A percentile compares a stretch with the other conserved stretches of the same genome.
Conservation (phyloP, 129 eudicot species). For the Kitagawia praeruptora region DNA sequence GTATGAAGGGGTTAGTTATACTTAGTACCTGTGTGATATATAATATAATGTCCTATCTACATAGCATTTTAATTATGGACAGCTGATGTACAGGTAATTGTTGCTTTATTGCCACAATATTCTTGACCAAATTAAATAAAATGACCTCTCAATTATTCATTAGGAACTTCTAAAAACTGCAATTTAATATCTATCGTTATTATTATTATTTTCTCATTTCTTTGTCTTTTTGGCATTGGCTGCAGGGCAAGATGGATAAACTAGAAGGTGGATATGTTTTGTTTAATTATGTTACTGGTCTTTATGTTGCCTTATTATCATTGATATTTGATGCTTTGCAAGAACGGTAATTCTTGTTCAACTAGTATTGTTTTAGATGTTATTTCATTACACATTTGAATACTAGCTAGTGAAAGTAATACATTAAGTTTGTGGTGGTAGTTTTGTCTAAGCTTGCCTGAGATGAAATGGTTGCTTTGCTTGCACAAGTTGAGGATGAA, state of each 20-base stretch:
- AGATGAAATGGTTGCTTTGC: no score
- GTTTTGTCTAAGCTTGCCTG: no score
- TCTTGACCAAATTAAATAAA: background rate
- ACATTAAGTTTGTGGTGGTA: background rate
- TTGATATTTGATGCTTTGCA: constrained; percentile 92
- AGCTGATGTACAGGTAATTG: background rate
- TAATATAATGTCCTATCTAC: background rate
- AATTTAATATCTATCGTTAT: background rate
- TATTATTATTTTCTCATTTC: background rate
- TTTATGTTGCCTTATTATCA: constrained; percentile 98
- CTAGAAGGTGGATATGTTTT: constrained; percentile 97
- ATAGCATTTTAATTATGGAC: background rate
- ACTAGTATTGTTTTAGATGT: background rate
- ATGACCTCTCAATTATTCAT: background rate
- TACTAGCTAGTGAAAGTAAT: background rate
- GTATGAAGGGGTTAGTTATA: constrained; percentile 85
- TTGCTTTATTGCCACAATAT: background rate
- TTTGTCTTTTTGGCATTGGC: background rate
- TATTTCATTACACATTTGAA: background rate
- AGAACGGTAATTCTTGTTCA: constrained; percentile 39
- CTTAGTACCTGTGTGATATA: background rate
- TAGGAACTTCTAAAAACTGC: constrained; percentile 4
- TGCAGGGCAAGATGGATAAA: constrained; percentile 95
- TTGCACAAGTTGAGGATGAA: no score
- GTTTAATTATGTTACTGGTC: constrained; percentile 78